These are phyloP conservation scores for Sporothrix sp. DNA, from an alignment of 2,329 filamentous ascomycete species.

Conservation along the genomic window DNA sequence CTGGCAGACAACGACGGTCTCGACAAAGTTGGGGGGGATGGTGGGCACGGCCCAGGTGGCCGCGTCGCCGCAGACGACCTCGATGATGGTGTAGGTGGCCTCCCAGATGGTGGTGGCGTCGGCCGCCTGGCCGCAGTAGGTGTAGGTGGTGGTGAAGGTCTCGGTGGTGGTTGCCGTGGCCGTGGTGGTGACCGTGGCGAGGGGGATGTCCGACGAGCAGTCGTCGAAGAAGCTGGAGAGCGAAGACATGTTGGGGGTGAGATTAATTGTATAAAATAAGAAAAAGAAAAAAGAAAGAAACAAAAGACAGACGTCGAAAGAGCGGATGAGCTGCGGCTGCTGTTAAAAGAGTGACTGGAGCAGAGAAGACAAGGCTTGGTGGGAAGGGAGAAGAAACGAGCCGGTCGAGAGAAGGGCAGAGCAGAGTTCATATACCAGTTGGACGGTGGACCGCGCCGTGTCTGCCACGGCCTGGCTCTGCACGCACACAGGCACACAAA, in stretches of 20 bases:
- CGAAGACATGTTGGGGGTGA: slow-evolving; percentile 3
- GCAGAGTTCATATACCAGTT: slow-evolving; percentile 6
- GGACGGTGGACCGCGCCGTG: background rate
- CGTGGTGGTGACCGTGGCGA: slow-evolving; percentile 4
- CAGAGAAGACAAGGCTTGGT: background rate
- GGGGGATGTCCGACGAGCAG: background rate
- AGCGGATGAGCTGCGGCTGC: slow-evolving; percentile 4
- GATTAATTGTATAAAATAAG: background rate
- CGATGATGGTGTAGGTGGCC: slow-evolving; percentile 32
- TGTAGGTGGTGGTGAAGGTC: slow-evolving; percentile 30
- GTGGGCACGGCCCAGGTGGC: slow-evolving; percentile 32
- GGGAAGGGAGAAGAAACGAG: background rate
- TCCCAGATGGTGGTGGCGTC: slow-evolving; percentile 30
- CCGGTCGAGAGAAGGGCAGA: slow-evolving; percentile 20
- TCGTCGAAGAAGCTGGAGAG: slow-evolving; percentile 5
- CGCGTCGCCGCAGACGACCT: slow-evolving; percentile 31
- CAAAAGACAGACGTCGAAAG: background rate
- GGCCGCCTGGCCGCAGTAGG: slow-evolving; percentile 28
- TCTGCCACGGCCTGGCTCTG: background rate
- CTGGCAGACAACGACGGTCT: slow-evolving; percentile 17
- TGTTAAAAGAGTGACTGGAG: slow-evolving; percentile 1
- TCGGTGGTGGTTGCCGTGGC: slow-evolving; percentile 20
- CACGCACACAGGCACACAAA: too few species aligned
- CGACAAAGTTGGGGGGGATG: slow-evolving; percentile 19
- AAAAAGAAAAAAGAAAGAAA: background rate